Evolutionary conservation across 768 basidiomycete genomes (phyloP), one percentile per base, ranked within the genome.

Genomic region (Ramaria rubella): DNA sequence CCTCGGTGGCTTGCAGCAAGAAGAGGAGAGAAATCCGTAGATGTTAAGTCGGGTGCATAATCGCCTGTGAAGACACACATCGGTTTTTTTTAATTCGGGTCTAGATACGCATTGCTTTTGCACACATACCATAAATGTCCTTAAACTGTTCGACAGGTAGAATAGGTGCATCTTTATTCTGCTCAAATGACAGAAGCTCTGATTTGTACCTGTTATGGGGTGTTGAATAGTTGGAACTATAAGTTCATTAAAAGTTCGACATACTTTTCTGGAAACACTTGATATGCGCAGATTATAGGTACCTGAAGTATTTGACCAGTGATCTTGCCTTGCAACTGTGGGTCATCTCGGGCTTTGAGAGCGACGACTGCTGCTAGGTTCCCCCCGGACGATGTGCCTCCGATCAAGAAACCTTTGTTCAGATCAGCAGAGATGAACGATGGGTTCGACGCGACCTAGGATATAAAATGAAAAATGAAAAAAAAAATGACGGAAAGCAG

Each of bases 251-350:
- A n/a, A n/a, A n/a, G 31, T 8, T 19, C 31, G 24, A 62, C 62
- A 12, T 44, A 67, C 66, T 65, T 40, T 19, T 62, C 58, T 7
- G 66, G 64, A 33, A 61, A 58, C 2, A 53, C 64, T 5, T 62
- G 55, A 3, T 61, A 57, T 33, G 65, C 59, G 17, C 61, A 12
- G n/a, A 65, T 38, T 11, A 43, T 23, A 8, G 69, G 69, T 44
- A 61, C 31, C 29, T 54, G 46, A 1, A 70, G 62, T 3, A 61
- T 27, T 23, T 64, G 65, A 5, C 67, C 68, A 2, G 69, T 67
- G 17, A 67, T 23, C n/a, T 34, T 59, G 12, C 44, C 40, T 2
- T 27, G 9, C 49, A 69, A 65, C 56, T 58, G 54, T 2, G 60
- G 57, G 30, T 69, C 65, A 21, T 62, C 62, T 14, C 60, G 61